Conservation (phyloP, 2,329 filamentous ascomycete genomes). For the Didymellaceae sp. region DNA sequence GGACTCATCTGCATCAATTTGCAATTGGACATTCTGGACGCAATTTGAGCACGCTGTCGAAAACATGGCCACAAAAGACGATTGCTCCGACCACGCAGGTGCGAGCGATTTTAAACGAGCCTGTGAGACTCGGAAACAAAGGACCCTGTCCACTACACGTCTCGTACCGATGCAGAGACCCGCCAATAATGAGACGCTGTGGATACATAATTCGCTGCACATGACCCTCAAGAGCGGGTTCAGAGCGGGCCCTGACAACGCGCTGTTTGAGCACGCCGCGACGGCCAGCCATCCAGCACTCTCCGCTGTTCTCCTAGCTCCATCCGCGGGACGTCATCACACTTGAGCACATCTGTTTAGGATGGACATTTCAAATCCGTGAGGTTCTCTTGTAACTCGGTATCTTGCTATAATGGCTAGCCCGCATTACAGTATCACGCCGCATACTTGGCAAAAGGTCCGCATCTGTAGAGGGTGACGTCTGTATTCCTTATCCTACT, state of each 20-base stretch:
- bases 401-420: slow-evolving; percentile 10
- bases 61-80: slow-evolving; percentile 4
- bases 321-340: slow-evolving; percentile 27
- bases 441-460: slow-evolving; percentile 13
- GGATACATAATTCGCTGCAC: slow-evolving; percentile 25
- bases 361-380: slow-evolving; percentile 8
- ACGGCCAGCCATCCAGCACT: slow-evolving; percentile 31
- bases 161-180: slow-evolving; percentile 33
- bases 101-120: slow-evolving; percentile 11
- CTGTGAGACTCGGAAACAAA: slow-evolving; percentile 16
- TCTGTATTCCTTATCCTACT: no score
- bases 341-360: slow-evolving; percentile 25
- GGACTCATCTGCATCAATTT: neutral
- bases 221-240: slow-evolving; percentile 40
- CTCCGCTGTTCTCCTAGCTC: slow-evolving; percentile 22
- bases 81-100: slow-evolving; percentile 1
- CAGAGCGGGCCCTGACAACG: slow-evolving; percentile 34
- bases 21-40: neutral
- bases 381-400: slow-evolving; percentile 10
- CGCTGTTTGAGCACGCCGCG: slow-evolving; percentile 16
- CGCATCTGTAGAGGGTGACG: slow-evolving; percentile 18
- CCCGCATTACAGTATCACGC: slow-evolving; percentile 14
- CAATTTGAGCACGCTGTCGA: neutral
- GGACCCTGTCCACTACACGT: slow-evolving; percentile 15
- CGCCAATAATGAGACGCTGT: slow-evolving; percentile 31